Evolutionary conservation across 2,329 filamentous ascomycete genomes (phyloP), one percentile per base, ranked within the genome.

Genomic region (Colletotrichum sp.): DNA sequence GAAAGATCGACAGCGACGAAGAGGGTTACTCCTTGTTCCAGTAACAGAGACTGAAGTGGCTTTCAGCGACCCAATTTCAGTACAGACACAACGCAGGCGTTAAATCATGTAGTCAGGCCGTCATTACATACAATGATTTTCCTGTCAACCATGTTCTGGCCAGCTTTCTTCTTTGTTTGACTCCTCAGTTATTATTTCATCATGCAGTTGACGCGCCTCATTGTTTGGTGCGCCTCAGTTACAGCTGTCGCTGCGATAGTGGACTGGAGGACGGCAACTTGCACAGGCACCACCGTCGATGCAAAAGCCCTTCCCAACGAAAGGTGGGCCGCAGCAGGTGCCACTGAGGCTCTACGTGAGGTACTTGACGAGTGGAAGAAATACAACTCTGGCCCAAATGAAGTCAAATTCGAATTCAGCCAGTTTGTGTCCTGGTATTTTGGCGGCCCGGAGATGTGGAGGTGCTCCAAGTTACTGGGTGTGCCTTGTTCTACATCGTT

Each of bases 341-440:
- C 66, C 8, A 51, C 66, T 2, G 43, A 36, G 15, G 66, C 66
- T 3, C 43, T 69, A 21, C 47, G 38, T 4, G 58, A 69, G 11
- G 58, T 55, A 2, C 15, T 69, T 43, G 16, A 16, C 8, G 66
- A 24, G 13, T 69, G 66, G 66, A 27, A 12, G 29, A 54, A 64
- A 15, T 69, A 69, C 21, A 59, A 12, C 16, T 8, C 33, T 9
- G 8, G 29, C 15, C 38, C 66, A 2, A 6, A 64, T 8, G 29
- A 64, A 21, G 43, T 64, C 58, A 64, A 55, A 16, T 69, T 69
- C 18, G 66, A 69, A 58, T 69, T 69, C 43, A 69, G 66, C 31
- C 38, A 69, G 58, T 69, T 55, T 15, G 66, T 24, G 16, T 69
- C 66, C 0, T 69, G 66, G 66, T 69, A 29, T 6, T 36, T 69